phyloP scores from a whole-genome alignment of 768 basidiomycete species.

The Collybiopsis confluens region DNA sequence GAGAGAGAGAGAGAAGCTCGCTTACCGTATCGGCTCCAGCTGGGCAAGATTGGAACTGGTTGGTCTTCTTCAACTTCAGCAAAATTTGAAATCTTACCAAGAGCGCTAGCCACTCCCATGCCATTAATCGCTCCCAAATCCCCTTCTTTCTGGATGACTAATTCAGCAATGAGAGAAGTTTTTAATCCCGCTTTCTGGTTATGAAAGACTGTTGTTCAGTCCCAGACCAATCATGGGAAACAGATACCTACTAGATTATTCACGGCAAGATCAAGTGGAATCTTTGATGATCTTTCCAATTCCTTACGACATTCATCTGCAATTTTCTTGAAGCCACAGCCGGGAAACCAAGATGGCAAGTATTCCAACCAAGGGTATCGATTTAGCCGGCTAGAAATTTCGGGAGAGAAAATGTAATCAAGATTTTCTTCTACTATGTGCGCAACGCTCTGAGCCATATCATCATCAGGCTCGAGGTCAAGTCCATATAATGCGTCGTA shows the following conservation, averaged over 20 bases:
- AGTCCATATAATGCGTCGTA: neutral
- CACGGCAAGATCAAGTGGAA: neutral
- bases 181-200: neutral
- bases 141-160: neutral
- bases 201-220: neutral
- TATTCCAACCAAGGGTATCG: neutral
- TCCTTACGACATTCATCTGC: no score
- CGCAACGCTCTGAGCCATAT: neutral
- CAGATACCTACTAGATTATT: neutral
- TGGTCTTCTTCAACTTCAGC: no score
- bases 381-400: neutral
- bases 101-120: no score
- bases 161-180: neutral
- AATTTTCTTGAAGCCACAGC: no score
- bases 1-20: no score
- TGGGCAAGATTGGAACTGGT: neutral
- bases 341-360: neutral
- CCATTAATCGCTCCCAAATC: no score
- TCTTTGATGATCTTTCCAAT: no score
- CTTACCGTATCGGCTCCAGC: neutral
- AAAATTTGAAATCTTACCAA: no score
- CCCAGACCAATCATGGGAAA: neutral
- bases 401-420: neutral
- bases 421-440: neutral
- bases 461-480: neutral